Percentiles rank a stretch among this genome's conserved stretches.
These are phyloP conservation scores for Dunaliella sp. DNA, from an alignment of 139 green algal genomes.

Conservation along the genomic window DNA sequence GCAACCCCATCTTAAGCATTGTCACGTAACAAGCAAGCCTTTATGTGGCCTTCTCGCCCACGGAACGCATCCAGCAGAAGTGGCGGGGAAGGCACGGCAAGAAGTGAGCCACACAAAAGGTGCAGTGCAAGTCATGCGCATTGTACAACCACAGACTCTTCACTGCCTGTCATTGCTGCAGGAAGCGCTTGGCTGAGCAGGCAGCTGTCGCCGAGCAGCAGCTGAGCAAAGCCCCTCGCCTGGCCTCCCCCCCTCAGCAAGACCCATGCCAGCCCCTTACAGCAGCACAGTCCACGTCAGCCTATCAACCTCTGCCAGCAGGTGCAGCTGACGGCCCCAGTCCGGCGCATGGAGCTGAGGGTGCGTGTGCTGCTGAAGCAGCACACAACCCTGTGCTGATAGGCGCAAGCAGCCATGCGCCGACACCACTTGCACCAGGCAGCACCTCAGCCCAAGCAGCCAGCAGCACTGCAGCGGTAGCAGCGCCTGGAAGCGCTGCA, in stretches of 20 bases:
- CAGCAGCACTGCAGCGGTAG: no score
- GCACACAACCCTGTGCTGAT: no score
- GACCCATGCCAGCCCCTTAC: background rate
- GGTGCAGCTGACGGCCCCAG: no score
- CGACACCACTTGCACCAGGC: no score
- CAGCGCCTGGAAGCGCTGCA: no score
- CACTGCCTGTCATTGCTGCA: background rate
- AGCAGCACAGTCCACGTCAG: no score
- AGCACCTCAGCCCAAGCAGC: background rate
- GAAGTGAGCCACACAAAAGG: no score
- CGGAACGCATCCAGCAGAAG: background rate
- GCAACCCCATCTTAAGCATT: background rate
- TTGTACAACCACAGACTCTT: background rate
- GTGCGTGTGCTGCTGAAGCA: no score
- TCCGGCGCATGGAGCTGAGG: no score
- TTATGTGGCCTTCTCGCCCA: background rate
- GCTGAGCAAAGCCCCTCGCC: background rate
- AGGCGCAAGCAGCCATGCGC: no score
- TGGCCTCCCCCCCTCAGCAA: background rate
- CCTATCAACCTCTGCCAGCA: background rate
- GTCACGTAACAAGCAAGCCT: background rate
- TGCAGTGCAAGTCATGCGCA: background rate
- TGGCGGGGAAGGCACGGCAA: no score
- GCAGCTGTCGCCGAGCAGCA: background rate
- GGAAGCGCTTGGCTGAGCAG: background rate